Evolutionary conservation across 148 eudicot genomes (phyloP).

Genomic region (Pouteria glomerata): DNA sequence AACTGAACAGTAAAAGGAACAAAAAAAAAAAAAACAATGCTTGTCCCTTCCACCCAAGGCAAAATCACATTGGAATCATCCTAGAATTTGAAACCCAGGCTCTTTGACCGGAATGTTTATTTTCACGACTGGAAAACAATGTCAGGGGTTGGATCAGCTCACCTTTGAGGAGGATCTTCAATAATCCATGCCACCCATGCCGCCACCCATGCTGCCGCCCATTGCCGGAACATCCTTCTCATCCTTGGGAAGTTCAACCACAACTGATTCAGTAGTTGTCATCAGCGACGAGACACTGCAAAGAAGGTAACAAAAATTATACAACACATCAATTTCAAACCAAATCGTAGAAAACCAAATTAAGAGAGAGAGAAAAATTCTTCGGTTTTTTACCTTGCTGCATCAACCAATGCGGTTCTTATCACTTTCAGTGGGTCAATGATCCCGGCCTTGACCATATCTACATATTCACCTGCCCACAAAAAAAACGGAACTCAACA

Average conservation of each 20-base stretch:
- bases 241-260: constrained; percentile 43
- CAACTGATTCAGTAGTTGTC: constrained; percentile 40
- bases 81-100: too few species aligned
- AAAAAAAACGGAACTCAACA: not conserved
- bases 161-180: constrained; percentile 2
- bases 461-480: constrained; percentile 73
- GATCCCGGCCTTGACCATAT: constrained; percentile 86
- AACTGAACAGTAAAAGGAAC: too few species aligned
- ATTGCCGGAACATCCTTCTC: constrained; percentile 44
- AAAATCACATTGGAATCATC: too few species aligned
- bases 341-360: not conserved
- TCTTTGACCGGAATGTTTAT: too few species aligned
- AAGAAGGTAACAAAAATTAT: not conserved
- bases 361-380: not conserved
- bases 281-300: constrained; percentile 36
- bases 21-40: too few species aligned
- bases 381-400: constrained; percentile 52
- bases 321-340: not conserved
- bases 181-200: constrained; percentile 54
- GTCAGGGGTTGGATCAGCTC: not conserved
- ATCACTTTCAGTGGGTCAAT: constrained; percentile 91
- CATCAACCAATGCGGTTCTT: constrained; percentile 75
- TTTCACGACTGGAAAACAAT: not conserved
- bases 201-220: constrained; percentile 37
- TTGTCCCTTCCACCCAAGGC: too few species aligned